Evolutionary conservation across 2,329 filamentous ascomycete genomes (phyloP).

Genomic region (Cercospora nicotianae): DNA sequence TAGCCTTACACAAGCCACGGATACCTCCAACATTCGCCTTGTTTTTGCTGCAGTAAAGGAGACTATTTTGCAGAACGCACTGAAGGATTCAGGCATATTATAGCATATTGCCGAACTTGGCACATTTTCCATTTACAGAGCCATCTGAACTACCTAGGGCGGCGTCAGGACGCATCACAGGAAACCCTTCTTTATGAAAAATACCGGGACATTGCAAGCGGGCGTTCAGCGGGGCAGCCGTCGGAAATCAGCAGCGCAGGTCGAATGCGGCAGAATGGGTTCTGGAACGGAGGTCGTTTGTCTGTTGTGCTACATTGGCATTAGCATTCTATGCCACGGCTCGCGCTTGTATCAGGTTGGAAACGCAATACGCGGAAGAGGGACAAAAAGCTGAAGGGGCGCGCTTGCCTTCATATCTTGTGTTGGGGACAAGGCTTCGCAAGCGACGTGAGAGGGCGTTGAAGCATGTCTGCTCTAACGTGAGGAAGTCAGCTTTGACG

Average conservation of each 20-base stretch:
- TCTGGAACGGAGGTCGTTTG: conserved; percentile 13
- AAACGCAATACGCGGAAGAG: conserved; percentile 11
- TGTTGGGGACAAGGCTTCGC: neutral
- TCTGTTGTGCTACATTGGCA: conserved; percentile 14
- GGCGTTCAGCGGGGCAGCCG: conserved; percentile 25
- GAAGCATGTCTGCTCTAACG: neutral
- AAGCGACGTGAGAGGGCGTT: neutral
- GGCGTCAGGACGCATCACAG: conserved; percentile 13
- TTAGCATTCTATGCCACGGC: conserved; percentile 3
- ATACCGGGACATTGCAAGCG: conserved; percentile 25
- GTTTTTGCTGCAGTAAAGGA: conserved; percentile 99
- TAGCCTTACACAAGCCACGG: conserved; percentile 96
- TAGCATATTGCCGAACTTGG: conserved; percentile 29
- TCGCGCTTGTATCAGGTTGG: neutral
- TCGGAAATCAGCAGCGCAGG: conserved; percentile 20
- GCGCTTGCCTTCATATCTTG: conserved; percentile 8
- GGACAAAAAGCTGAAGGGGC: conserved; percentile 25
- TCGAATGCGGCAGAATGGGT: conserved; percentile 26
- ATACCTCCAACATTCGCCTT: conserved; percentile 95
- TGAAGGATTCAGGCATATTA: conserved; percentile 97
- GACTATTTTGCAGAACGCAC: conserved; percentile 95
- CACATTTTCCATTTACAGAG: conserved; percentile 15
- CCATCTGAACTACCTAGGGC: conserved; percentile 19
- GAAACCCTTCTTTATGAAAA: conserved; percentile 15
- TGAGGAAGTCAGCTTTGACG: neutral